Evolutionary conservation across 192 early-diverging fungal genomes (phyloP).

Genomic region (Borealophlyctis nickersoniae): DNA sequence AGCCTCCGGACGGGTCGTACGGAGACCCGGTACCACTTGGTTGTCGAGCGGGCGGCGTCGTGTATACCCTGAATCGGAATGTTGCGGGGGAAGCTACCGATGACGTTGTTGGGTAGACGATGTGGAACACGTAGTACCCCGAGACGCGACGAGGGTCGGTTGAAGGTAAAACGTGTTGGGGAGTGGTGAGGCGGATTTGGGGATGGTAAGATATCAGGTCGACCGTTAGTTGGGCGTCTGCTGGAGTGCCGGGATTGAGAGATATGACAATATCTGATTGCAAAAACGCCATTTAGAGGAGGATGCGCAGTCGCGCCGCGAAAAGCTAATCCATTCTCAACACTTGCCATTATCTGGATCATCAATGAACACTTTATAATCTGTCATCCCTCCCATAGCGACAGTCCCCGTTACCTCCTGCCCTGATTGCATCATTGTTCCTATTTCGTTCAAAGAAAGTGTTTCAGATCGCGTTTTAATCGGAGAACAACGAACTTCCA

Average conservation of each 20-base stretch:
- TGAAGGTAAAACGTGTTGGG: not conserved
- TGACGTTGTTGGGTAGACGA: not conserved
- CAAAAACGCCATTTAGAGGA: not conserved
- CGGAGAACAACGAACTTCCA: not conserved
- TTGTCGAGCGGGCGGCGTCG: not conserved
- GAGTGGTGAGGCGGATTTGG: not conserved
- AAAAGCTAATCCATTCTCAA: not conserved
- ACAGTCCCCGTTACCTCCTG: not conserved
- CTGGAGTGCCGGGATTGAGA: not conserved
- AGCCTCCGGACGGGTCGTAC: not conserved
- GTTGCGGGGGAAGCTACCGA: not conserved
- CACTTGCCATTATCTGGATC: not conserved
- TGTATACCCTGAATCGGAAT: not conserved
- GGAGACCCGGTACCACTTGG: not conserved
- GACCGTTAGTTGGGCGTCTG: not conserved
- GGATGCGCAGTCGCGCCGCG: not conserved
- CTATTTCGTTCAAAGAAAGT: not conserved
- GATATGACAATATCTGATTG: not conserved
- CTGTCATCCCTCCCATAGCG: not conserved
- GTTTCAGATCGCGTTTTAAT: not conserved
- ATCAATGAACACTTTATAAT: slow-evolving; percentile 15
- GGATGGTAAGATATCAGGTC: slow-evolving; percentile 8
- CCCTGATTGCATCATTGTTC: not conserved
- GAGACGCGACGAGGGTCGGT: slow-evolving; percentile 6
- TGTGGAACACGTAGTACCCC: slow-evolving; percentile 13